phyloP scores from a whole-genome alignment of 129 eudicot genomes.

The Lonicera japonica region DNA sequence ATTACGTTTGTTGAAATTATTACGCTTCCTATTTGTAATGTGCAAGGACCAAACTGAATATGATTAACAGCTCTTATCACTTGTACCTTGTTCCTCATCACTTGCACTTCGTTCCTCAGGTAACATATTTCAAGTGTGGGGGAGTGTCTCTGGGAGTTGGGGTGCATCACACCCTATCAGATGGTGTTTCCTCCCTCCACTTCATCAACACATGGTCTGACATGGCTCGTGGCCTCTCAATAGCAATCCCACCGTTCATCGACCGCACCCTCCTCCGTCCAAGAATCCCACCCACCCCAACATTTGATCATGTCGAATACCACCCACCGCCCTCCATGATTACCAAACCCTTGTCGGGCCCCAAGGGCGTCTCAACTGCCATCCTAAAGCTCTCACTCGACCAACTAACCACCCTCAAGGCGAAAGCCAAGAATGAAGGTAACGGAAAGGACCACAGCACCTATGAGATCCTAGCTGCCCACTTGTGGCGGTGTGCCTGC shows the following conservation, averaged over 20 bases:
- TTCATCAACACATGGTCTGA: constrained; percentile 65
- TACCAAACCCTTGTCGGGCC: not conserved
- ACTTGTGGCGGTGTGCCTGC: constrained; percentile 60
- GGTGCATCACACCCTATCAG: constrained; percentile 37
- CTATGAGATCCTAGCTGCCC: constrained; percentile 51
- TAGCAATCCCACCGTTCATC: constrained; percentile 58
- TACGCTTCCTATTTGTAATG: no score
- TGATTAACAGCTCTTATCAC: no score
- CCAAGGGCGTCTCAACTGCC: constrained; percentile 30
- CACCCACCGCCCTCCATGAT: constrained; percentile 47
- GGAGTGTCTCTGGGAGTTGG: constrained; percentile 51
- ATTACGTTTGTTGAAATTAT: no score
- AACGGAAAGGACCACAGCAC: constrained; percentile 27
- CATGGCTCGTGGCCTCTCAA: constrained; percentile 44
- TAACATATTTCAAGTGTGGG: constrained; percentile 59
- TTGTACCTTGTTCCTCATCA: not conserved
- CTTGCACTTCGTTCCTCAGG: constrained; percentile 17
- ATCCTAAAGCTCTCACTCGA: constrained; percentile 48
- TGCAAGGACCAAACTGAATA: no score
- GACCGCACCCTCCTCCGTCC: constrained; percentile 64
- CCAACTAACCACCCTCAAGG: constrained; percentile 44
- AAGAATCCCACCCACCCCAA: constrained; percentile 46
- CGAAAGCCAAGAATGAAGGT: constrained; percentile 35
- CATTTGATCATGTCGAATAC: constrained; percentile 45
- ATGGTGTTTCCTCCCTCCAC: constrained; percentile 45